Conservation (phyloP, 2,329 filamentous ascomycete genomes). For the Cladosporium sp. region DNA sequence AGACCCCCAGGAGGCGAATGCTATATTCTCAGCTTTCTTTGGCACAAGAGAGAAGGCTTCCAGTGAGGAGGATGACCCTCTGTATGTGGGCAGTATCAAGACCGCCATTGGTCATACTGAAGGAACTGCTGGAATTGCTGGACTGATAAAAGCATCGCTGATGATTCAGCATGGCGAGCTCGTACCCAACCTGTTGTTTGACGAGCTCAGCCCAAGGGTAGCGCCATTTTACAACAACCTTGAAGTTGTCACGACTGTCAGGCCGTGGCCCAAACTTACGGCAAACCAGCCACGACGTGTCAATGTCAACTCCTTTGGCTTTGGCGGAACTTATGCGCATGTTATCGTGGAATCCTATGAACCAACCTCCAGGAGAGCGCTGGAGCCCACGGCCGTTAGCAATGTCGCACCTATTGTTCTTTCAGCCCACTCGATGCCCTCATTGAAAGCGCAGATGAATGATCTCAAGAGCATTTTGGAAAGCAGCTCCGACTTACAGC, state of each 20-base stretch:
- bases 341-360: slow-evolving; percentile 23
- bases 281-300: not conserved
- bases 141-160: slow-evolving; percentile 30
- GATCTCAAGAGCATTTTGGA: too few relatives aligned
- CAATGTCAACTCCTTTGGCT: slow-evolving; percentile 28
- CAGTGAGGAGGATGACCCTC: slow-evolving; percentile 11
- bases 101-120: slow-evolving; percentile 29
- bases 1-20: slow-evolving; percentile 31
- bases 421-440: too few relatives aligned
- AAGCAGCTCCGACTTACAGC: too few relatives aligned
- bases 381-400: too few relatives aligned
- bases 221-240: slow-evolving; percentile 24
- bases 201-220: slow-evolving; percentile 33
- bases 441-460: too few relatives aligned
- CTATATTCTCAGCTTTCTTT: slow-evolving; percentile 22
- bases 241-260: slow-evolving; percentile 22
- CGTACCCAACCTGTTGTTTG: slow-evolving; percentile 31
- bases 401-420: too few relatives aligned
- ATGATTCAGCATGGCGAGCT: slow-evolving; percentile 31
- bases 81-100: slow-evolving; percentile 32
- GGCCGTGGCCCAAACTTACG: slow-evolving; percentile 34
- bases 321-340: slow-evolving; percentile 30
- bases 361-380: too few relatives aligned
- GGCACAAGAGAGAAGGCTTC: slow-evolving; percentile 5
- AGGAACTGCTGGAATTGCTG: slow-evolving; percentile 21